phyloP scores from a whole-genome alignment of 306 rosid genomes.

The Fagus crenata region DNA sequence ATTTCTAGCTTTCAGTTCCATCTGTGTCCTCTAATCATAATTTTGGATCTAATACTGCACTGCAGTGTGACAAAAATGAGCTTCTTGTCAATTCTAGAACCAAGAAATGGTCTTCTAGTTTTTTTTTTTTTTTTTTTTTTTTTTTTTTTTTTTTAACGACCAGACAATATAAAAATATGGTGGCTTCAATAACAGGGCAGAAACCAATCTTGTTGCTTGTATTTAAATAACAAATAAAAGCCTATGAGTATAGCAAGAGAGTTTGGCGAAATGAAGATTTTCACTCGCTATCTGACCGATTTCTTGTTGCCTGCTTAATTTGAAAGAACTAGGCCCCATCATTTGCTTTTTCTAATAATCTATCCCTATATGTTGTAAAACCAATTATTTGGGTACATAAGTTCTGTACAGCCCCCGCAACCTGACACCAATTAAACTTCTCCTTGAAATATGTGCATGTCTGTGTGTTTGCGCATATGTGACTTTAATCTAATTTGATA shows the following conservation, averaged over 20 bases:
- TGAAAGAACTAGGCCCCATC: not conserved
- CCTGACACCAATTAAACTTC: not conserved
- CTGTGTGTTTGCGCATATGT: not conserved
- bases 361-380: not conserved
- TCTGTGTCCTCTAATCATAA: not conserved
- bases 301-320: not conserved
- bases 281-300: not conserved
- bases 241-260: not conserved
- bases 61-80: not conserved
- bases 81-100: not conserved
- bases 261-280: not conserved
- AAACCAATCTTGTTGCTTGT: constrained; percentile 4
- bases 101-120: not conserved
- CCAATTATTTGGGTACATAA: not conserved
- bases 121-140: not conserved
- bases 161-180: not conserved
- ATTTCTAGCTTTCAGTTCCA: constrained; percentile 18
- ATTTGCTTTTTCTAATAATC: not conserved
- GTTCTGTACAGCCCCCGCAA: not conserved
- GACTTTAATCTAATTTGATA: not conserved
- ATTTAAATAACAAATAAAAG: not conserved
- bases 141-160: not conserved
- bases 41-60: not conserved
- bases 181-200: not conserved
- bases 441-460: not conserved